Evolutionary conservation across 768 basidiomycete species (phyloP), one percentile per base, ranked within the genome.

Genomic region (Mycena albidolilacea): DNA sequence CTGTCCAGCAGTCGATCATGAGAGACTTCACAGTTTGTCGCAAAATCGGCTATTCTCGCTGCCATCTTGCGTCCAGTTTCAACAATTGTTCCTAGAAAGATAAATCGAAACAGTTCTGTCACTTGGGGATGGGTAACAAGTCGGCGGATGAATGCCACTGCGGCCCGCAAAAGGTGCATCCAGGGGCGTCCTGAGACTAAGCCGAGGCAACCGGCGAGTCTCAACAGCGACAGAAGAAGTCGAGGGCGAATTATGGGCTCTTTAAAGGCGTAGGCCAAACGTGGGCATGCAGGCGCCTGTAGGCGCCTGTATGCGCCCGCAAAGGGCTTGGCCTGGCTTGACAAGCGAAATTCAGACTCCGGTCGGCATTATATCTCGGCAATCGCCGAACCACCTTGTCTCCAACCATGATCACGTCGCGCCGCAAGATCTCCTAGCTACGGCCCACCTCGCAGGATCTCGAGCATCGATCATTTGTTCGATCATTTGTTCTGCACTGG

Each of bases 1-100:
- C 66, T 67, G 50, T 52, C 30, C 30, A 30, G 50, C 10, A 52
- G 50, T 15, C 35, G 30, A 35, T 37, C 30, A 59, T 15, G 35
- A 19, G 35, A 38, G 15, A 38, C 21, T 37, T 55, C 63, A 71
- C 55, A n/a, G 41, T 64, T 55, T 6, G 41, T 57, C 19, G n/a
- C 30, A 15, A 58, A 43, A 11, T 46, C 54, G n/a, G n/a, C n/a
- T n/a, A n/a, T 58, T 17, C 43, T 64, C 35, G 30, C 43, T 7
- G 54, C 70, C 57, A 62, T n/a, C 21, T 69, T 15, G 5, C 66
- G 55, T 5, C 66, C 66, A 0, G 66, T 67, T 21, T 67, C 66
- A 11, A 67, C 66, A 38, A 62, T 61, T 7, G 64, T 65, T 1
- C 70, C 70, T 15, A 71, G 64, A 43, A 71, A 59, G n/a, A 71